phyloP scores from a whole-genome alignment of 1,284 basidiomycete species.

The Rhodofomes roseus region DNA sequence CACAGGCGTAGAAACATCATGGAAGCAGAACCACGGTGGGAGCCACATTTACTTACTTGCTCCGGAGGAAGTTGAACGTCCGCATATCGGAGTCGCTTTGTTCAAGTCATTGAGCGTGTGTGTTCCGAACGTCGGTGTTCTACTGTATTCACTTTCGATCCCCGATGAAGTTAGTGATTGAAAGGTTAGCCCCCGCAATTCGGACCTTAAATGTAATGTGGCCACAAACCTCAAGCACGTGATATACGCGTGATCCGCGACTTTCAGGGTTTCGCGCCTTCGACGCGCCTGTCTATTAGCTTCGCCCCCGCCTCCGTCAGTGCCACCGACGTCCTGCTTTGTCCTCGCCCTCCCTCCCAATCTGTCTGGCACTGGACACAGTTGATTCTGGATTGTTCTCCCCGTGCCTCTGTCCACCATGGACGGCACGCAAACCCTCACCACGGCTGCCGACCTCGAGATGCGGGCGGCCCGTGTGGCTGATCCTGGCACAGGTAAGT shows the following conservation, averaged over 20 bases:
- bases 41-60: too few species aligned
- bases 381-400: not conserved
- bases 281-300: not conserved
- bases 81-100: too few species aligned
- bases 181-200: not conserved
- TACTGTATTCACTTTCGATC: not conserved
- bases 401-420: conserved; percentile 21
- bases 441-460: conserved; percentile 61
- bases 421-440: conserved; percentile 41
- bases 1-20: too few species aligned
- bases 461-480: conserved; percentile 65
- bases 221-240: conserved; percentile 1
- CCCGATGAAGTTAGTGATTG: not conserved
- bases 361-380: not conserved
- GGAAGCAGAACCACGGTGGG: too few species aligned
- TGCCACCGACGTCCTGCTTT: not conserved
- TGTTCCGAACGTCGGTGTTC: too few species aligned
- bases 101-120: too few species aligned
- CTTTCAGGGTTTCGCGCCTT: conserved; percentile 9
- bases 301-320: not conserved
- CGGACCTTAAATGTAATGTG: too few species aligned
- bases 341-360: not conserved
- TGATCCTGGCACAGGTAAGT: conserved; percentile 65
- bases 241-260: conserved; percentile 5
- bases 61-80: not conserved